Base-by-base conservation (phyloP, 2,329 filamentous ascomycete genomes). In the Aspergillus aculeatinus region DNA sequence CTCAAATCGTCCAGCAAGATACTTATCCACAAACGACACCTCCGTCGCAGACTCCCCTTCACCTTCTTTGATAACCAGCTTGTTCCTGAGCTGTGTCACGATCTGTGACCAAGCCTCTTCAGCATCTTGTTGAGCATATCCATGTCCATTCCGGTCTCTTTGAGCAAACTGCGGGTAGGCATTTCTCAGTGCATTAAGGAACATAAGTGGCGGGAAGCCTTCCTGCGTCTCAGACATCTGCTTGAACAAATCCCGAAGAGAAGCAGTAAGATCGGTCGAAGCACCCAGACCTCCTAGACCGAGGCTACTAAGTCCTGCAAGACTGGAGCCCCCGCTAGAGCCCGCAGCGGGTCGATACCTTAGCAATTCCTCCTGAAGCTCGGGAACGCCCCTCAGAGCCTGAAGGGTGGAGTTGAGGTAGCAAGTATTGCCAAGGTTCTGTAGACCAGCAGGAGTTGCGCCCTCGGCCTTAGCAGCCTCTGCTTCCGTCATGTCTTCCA, bases 61-160 rank as follows among this genome's bases (percentile, higher is more conserved):
- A 2, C 72, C 65, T 52, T 84, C 83, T 68, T 85, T 87, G 64
- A 90, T 77, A 72, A 87, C 88, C 54, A 98, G 79, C 72, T 91
- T 94, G 70, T 90, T 85, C 63, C 89, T 87, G 42, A 99, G 80
- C 71, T 94, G 90, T 49, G 89, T 87, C 5, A 99, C 80, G 63
- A 99, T 96, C 74, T 98, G 94, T 21, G 94, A 95, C 92, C 94
- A 99, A 51, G 94, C 95, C 77, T 99, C 95, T 76, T 99, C 95
- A 1, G 95, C 95, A 79, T 99, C 95, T 78, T 99, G 95, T 77
- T 99, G 95, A n/a, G 95, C 93, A 72, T 89, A 98, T 6, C 91
- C 92, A 60, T 89, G 83, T 23, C 91, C 90, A 33, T 89, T 88
- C 74, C 91, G 93, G 58, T 92, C 87, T 70, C 87, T 89, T 78